phyloP scores from a whole-genome alignment of 139 green algal species.

The Dunaliella sp. region DNA sequence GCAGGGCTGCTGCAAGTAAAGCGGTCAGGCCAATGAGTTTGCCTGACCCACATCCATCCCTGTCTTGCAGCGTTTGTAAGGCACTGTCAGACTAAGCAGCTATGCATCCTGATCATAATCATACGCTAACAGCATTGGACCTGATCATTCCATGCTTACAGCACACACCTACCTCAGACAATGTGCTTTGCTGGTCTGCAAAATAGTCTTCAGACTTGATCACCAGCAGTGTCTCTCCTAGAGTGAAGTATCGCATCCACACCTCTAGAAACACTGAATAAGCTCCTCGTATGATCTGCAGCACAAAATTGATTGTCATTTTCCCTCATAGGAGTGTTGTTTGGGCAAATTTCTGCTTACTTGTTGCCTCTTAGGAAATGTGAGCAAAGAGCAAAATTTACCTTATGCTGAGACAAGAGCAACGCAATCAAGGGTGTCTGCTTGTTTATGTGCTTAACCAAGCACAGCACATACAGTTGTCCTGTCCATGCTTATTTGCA shows the following conservation, averaged over 20 bases:
- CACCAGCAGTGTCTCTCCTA: conserved; percentile 18
- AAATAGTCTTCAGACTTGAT: conserved; percentile 37
- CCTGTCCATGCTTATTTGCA: no score
- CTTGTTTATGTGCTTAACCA: no score
- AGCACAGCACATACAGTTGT: not conserved
- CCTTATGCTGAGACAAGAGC: not conserved
- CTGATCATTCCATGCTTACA: not conserved
- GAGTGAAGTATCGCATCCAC: conserved; percentile 42
- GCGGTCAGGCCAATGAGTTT: not conserved
- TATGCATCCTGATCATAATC: not conserved
- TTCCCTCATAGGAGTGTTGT: no score
- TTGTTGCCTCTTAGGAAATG: no score
- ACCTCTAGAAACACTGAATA: conserved; percentile 42
- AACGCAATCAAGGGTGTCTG: not conserved
- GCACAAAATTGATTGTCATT: no score
- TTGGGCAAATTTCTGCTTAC: no score
- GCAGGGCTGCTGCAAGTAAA: not conserved
- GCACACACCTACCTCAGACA: not conserved
- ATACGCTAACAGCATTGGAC: not conserved
- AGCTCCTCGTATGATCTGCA: conserved; percentile 48
- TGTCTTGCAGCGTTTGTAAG: no score
- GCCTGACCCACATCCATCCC: no score
- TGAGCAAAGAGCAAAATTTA: not conserved
- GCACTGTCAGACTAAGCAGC: not conserved
- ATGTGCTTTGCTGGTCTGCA: not conserved